Conservation (phyloP, 2,329 filamentous ascomycete species). For the Aschersonia sp. region DNA sequence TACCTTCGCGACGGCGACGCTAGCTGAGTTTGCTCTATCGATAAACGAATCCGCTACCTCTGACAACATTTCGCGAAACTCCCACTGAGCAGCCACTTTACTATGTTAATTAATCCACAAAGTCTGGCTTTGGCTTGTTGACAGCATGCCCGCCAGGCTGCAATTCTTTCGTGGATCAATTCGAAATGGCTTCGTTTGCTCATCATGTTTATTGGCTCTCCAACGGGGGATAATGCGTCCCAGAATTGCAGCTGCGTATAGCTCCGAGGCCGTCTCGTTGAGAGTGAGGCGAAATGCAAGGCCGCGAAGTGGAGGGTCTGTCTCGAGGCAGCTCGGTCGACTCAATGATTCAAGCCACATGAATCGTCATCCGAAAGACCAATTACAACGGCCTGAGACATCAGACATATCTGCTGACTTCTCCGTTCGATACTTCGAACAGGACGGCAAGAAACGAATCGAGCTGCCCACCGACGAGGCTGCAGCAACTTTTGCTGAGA, state of each 20-base stretch:
- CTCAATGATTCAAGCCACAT: slow-evolving; percentile 14
- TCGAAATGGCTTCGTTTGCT: slow-evolving; percentile 21
- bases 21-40: too few species aligned
- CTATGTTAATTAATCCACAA: background rate
- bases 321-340: slow-evolving; percentile 11
- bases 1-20: too few species aligned
- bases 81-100: too few species aligned
- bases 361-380: slow-evolving; percentile 5
- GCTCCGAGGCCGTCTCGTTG: slow-evolving; percentile 13
- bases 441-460: slow-evolving; percentile 21
- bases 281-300: slow-evolving; percentile 6
- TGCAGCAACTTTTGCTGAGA: slow-evolving; percentile 23
- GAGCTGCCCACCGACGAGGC: slow-evolving; percentile 24
- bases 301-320: slow-evolving; percentile 5
- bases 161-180: slow-evolving; percentile 19
- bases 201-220: slow-evolving; percentile 19
- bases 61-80: background rate
- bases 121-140: background rate
- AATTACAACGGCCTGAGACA: too few species aligned
- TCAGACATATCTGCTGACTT: slow-evolving; percentile 9
- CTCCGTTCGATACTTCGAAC: slow-evolving; percentile 33
- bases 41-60: background rate
- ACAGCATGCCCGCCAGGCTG: slow-evolving; percentile 20
- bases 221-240: slow-evolving; percentile 12
- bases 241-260: slow-evolving; percentile 16